A percentile compares a stretch with the other conserved stretches of the same genome.
phyloP scores from a whole-genome alignment of 805 yeast genomes.

The Cyberlindnera petersonii region DNA sequence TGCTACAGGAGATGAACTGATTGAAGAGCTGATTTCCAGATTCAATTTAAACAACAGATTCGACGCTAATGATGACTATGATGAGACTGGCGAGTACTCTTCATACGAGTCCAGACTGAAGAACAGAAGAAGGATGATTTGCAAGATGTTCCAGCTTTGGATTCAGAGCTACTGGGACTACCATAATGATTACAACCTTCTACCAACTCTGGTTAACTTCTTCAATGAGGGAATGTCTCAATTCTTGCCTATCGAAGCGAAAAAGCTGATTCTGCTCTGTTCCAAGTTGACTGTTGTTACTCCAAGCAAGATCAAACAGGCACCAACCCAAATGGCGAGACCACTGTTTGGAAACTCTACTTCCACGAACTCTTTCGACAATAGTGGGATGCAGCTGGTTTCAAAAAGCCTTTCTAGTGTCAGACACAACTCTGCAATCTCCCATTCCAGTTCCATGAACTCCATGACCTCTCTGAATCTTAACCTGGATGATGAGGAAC shows the following conservation, averaged over 20 bases:
- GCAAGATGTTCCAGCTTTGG: slow-evolving; percentile 76
- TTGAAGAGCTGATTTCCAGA: slow-evolving; percentile 63
- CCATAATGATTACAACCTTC: slow-evolving; percentile 50
- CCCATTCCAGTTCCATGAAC: slow-evolving; percentile 35
- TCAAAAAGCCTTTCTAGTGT: slow-evolving; percentile 41
- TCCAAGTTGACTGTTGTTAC: slow-evolving; percentile 56
- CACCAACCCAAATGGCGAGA: slow-evolving; percentile 14
- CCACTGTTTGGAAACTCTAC: slow-evolving; percentile 8
- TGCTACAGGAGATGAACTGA: slow-evolving; percentile 59
- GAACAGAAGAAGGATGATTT: slow-evolving; percentile 62
- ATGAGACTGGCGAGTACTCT: slow-evolving; percentile 36
- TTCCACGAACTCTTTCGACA: slow-evolving; percentile 13
- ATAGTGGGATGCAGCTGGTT: slow-evolving; percentile 42
- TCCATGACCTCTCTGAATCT: slow-evolving; percentile 30
- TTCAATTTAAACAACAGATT: slow-evolving; percentile 48
- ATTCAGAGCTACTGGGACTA: slow-evolving; percentile 86
- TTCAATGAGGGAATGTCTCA: slow-evolving; percentile 72
- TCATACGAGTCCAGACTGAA: slow-evolving; percentile 37
- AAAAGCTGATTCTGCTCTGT: slow-evolving; percentile 56
- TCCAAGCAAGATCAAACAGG: slow-evolving; percentile 38
- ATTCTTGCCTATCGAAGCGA: slow-evolving; percentile 61
- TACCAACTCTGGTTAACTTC: slow-evolving; percentile 72
- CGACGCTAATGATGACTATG: slow-evolving; percentile 30
- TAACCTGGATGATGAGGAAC: slow-evolving; percentile 33
- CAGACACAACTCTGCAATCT: slow-evolving; percentile 29